A percentile compares a stretch with the other conserved stretches of the same genome.
Evolutionary conservation across 495 filamentous ascomycete genomes (phyloP).

Genomic region (Parathielavia appendiculata): DNA sequence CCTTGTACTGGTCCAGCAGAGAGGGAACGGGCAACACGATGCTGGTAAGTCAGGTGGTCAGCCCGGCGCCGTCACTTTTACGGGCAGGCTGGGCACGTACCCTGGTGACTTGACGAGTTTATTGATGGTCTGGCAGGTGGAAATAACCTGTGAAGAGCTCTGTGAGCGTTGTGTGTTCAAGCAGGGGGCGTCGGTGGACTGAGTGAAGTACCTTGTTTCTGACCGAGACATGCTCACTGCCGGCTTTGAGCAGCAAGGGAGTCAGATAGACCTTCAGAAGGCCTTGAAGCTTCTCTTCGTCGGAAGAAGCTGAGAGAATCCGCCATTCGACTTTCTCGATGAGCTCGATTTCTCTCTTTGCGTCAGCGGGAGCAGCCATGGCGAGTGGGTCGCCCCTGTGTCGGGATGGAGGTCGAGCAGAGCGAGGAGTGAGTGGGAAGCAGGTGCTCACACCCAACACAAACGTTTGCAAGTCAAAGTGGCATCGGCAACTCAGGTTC

Average conservation of each 20-base stretch:
- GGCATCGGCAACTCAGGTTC: too few relatives aligned
- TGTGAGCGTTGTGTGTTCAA: not conserved
- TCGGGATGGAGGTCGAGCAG: not conserved
- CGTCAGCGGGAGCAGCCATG: constrained; percentile 39
- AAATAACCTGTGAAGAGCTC: constrained; percentile 49
- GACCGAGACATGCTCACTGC: constrained; percentile 71
- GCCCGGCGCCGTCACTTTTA: not conserved
- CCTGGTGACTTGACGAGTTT: constrained; percentile 41
- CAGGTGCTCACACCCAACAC: too few relatives aligned
- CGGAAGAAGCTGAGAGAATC: constrained; percentile 72
- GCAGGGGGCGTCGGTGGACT: not conserved
- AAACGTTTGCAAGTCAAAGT: too few relatives aligned
- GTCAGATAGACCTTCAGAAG: constrained; percentile 74
- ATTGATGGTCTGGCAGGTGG: constrained; percentile 61
- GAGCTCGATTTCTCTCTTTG: constrained; percentile 74
- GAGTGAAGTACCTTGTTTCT: constrained; percentile 64
- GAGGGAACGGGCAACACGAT: constrained; percentile 79
- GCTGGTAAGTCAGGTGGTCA: constrained; percentile 27
- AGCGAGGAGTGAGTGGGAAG: too few relatives aligned
- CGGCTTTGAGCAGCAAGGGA: constrained; percentile 76
- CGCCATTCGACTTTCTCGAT: constrained; percentile 86
- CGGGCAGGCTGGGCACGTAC: constrained; percentile 25
- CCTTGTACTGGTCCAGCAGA: constrained; percentile 86
- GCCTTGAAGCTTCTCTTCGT: constrained; percentile 73
- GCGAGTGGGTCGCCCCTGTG: not conserved